Evolutionary conservation across 352 stramenopile genomes (phyloP).

Genomic region (Phytophthora brassicae): DNA sequence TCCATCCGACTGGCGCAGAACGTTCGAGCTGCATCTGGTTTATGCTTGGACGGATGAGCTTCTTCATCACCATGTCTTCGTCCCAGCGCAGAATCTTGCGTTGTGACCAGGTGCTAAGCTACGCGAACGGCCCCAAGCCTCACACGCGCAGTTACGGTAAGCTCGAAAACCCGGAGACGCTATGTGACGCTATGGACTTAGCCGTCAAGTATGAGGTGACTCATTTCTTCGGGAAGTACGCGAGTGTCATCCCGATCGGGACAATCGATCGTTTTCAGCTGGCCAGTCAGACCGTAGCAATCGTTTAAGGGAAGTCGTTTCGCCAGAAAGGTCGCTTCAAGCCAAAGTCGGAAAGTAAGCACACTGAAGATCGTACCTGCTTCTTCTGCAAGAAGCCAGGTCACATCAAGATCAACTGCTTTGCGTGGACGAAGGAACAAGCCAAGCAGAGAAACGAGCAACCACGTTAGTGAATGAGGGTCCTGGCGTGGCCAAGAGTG

Average conservation of each 20-base stretch:
- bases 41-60: conserved; percentile 11
- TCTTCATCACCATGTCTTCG: conserved; percentile 5
- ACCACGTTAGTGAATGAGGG: conserved; percentile 18
- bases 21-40: conserved; percentile 2
- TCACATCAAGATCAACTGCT: conserved; percentile 12
- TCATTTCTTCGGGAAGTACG: neutral
- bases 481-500: conserved; percentile 9
- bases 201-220: conserved; percentile 1
- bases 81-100: conserved; percentile 2
- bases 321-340: neutral
- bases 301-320: neutral
- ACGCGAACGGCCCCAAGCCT: neutral
- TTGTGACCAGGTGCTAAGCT: neutral
- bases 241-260: neutral
- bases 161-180: neutral
- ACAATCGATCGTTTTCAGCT: neutral
- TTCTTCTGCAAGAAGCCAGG: conserved; percentile 17
- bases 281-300: neutral
- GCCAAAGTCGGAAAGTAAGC: neutral
- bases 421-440: conserved; percentile 11
- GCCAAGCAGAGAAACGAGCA: conserved; percentile 18
- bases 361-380: neutral
- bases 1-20: conserved; percentile 23
- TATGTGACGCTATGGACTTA: neutral
- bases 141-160: neutral